Evolutionary conservation across 2,329 filamentous ascomycete species (phyloP), one percentile per base, ranked within the genome.

Genomic region (Aureobasidium namibiae): DNA sequence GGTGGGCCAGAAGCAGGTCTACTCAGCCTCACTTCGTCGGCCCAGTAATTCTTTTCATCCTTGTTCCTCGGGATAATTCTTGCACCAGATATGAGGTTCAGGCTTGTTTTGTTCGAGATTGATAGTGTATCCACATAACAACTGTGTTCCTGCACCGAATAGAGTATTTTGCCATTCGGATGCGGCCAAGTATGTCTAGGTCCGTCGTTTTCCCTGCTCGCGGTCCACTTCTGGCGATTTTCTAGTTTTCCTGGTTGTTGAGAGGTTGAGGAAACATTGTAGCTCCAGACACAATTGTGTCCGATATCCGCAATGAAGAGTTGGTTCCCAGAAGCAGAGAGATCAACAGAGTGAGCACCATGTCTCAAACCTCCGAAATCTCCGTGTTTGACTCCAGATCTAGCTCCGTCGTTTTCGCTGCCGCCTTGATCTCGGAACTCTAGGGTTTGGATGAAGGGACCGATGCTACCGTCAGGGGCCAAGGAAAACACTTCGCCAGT

Each of bases 181-280:
- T 72, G 69, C 5, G 70, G 69, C 67, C 67, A 70, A 1, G 68
- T 67, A 60, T 72, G 70, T 57, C 70, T 61, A 3, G 70, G 70
- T 16, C 70, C 70, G 59, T 72, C 70, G 26, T 69, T 65, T 9
- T 56, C 34, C 18, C 70, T 58, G 0, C 68, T 67, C 24, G 67
- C 62, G 3, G 70, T 64, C 45, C 68, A 66, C 54, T 71, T 71
- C n/a, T 52, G 63, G 2, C 60, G 63, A 4, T 56, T 60, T 2
- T 45, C 53, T 9, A 62, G 21, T 44, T 62, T 59, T 50, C 52
- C 34, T 62, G n/a, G n/a, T 65, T 36, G 53, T 52, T 21, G 62
- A n/a, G n/a, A n/a, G n/a, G n/a, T n/a, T n/a, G n/a, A n/a, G n/a
- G n/a, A n/a, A n/a, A n/a, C n/a, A n/a, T n/a, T n/a, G n/a, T n/a